Base-by-base conservation (phyloP, 2,329 filamentous ascomycete species). In the Pseudocercospora musae region DNA sequence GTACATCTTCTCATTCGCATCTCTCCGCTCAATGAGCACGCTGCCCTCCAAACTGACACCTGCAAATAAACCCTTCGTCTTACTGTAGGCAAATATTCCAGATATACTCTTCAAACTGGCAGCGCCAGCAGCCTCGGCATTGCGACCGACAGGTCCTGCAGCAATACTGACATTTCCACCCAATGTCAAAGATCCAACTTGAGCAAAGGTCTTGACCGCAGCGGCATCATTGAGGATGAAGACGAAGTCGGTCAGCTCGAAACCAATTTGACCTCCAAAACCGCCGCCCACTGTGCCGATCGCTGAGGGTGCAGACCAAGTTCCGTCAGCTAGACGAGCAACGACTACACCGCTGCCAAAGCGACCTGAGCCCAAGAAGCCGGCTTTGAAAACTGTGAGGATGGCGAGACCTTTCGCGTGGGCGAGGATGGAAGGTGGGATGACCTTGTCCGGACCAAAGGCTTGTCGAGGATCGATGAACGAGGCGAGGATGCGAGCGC, bases 1-100 rank as follows among this genome's bases (percentile, higher is more conserved):
- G 77, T 99, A 99, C 64, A 99, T 85, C 79, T 96, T 96, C 79
- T 96, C 90, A 75, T 99, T 99, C 70, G 95, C 95, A 78, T 99
- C 95, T 79, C 92, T 89, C 67, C 95, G 87, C 80, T 99, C 95
- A 66, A 98, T 91, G 68, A 99, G 89, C 58, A 91, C 92, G 65
- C 90, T 94, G 21, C 95, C 95, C 77, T 99, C 95, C 68, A 99
- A 81, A 70, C 91, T 96, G 53, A 99, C 93, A 74, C 95, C 95
- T 4, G 95, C 95, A 71, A 99, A 99, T 31, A 99, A 81, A 20
- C 95, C 95, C 81, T 97, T 98, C 11, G 95, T 99, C 80, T 97
- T 98, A 76, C 90, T 95, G 82, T 99, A 99, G 72, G 91, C 91
- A 81, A 99, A 99, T 55, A 99, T 89, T 58, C 91, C 95, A 0